A percentile compares a stretch with the other conserved stretches of the same genome.
phyloP scores from a whole-genome alignment of 345 rosid species.

The Passiflora organensis region DNA sequence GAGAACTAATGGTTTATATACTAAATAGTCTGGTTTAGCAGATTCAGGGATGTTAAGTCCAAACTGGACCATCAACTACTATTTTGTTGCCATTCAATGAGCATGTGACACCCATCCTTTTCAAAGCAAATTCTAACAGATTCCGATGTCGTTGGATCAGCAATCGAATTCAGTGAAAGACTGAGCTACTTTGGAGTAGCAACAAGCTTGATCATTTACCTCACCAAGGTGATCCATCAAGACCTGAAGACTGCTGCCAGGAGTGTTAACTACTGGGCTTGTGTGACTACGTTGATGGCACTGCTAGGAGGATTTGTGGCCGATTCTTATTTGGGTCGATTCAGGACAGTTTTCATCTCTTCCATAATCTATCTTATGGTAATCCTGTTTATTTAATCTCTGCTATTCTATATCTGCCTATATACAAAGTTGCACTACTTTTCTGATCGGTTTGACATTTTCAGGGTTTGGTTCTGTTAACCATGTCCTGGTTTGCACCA shows the following conservation, averaged over 20 bases:
- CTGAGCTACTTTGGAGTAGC: conserved; percentile 86
- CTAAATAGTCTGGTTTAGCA: too few relatives aligned
- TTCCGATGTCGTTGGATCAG: too few relatives aligned
- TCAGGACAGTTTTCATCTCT: conserved; percentile 55
- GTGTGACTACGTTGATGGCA: conserved; percentile 90
- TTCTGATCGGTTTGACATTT: background rate
- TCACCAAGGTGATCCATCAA: conserved; percentile 72
- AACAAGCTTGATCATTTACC: conserved; percentile 75
- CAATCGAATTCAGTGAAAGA: conserved; percentile 89
- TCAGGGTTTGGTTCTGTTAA: conserved; percentile 68
- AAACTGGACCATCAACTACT: too few relatives aligned
- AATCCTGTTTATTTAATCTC: too few relatives aligned
- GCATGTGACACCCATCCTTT: too few relatives aligned
- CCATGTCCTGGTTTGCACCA: conserved; percentile 68
- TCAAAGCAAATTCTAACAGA: too few relatives aligned
- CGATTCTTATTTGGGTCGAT: conserved; percentile 87
- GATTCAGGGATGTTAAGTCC: too few relatives aligned
- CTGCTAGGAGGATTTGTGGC: conserved; percentile 87
- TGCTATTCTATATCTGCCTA: background rate
- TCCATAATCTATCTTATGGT: conserved; percentile 62
- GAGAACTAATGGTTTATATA: too few relatives aligned
- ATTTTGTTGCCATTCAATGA: too few relatives aligned
- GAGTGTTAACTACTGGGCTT: conserved; percentile 89
- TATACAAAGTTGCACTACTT: background rate
- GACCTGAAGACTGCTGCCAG: conserved; percentile 77